Percentiles rank a stretch among this genome's conserved stretches.
Conservation (phyloP, 2,329 filamentous ascomycete genomes). For the Phaeosphaeria sp. region DNA sequence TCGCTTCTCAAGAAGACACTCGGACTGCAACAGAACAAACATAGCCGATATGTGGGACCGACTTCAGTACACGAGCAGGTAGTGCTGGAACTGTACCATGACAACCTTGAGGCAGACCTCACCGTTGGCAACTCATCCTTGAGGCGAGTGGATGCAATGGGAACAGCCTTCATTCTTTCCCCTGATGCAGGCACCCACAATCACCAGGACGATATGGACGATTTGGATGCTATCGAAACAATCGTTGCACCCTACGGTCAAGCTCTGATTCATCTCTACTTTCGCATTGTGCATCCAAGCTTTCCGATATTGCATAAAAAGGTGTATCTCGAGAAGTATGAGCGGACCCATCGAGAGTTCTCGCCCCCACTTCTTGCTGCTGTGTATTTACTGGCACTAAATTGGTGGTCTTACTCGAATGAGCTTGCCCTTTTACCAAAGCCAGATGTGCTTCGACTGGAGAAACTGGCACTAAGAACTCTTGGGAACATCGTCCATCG, state of each 20-base stretch:
- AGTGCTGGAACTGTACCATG: constrained; percentile 28
- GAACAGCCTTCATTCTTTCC: constrained; percentile 34
- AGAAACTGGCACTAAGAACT: constrained; percentile 45
- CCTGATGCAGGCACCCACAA: constrained; percentile 37
- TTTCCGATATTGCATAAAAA: constrained; percentile 68
- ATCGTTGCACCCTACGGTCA: constrained; percentile 74
- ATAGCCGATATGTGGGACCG: constrained; percentile 37
- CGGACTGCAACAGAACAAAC: constrained; percentile 41
- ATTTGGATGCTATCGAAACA: constrained; percentile 73
- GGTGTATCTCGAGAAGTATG: constrained; percentile 68
- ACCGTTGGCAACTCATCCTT: constrained; percentile 24
- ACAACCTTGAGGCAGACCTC: constrained; percentile 13
- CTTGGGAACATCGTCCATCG: constrained; percentile 47
- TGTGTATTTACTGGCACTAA: constrained; percentile 68
- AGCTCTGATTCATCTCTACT: constrained; percentile 76
- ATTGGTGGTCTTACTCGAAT: constrained; percentile 67
- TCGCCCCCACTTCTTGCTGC: constrained; percentile 66
- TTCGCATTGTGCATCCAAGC: constrained; percentile 66
- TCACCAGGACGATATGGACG: constrained; percentile 46
- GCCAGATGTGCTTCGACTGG: constrained; percentile 48
- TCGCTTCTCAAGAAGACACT: constrained; percentile 45
- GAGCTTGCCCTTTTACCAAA: constrained; percentile 56
- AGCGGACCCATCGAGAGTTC: constrained; percentile 63
- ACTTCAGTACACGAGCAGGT: constrained; percentile 39
- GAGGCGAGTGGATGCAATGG: constrained; percentile 30